phyloP scores from a whole-genome alignment of 2,329 filamentous ascomycete genomes.

The Paramyrothecium roridum region DNA sequence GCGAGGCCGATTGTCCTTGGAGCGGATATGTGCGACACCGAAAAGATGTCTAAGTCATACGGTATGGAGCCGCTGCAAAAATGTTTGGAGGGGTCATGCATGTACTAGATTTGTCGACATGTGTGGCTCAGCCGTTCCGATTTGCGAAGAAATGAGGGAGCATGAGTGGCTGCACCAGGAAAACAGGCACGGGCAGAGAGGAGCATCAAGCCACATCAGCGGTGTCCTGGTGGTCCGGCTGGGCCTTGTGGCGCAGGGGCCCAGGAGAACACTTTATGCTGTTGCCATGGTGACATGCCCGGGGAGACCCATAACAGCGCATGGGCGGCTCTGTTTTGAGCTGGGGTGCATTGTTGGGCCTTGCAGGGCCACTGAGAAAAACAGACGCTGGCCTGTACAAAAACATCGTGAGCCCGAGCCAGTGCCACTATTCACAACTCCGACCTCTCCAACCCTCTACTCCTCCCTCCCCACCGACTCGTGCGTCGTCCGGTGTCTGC shows the following conservation, averaged over 20 bases:
- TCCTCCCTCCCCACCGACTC: constrained; percentile 1
- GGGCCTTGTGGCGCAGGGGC: background rate
- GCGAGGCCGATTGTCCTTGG: background rate
- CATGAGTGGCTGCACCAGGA: too few species aligned
- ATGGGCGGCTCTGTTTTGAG: constrained; percentile 17
- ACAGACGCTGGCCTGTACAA: constrained; percentile 23
- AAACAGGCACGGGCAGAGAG: too few species aligned
- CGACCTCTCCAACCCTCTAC: constrained; percentile 12
- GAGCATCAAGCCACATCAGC: too few species aligned
- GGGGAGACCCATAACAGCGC: constrained; percentile 10
- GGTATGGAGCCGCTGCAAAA: background rate
- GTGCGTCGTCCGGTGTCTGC: background rate
- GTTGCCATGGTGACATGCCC: constrained; percentile 16
- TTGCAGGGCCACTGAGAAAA: constrained; percentile 15
- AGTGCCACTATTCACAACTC: constrained; percentile 14
- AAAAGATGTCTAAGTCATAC: background rate
- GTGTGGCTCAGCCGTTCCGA: background rate
- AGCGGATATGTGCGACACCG: background rate
- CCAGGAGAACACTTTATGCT: background rate
- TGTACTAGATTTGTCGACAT: background rate
- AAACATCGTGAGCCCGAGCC: constrained; percentile 25
- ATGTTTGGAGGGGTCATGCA: background rate
- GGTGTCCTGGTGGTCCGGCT: too few species aligned
- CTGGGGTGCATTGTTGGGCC: constrained; percentile 11
- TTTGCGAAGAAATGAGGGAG: too few species aligned